Evolutionary conservation across 208 protist species (phyloP), one percentile per base, ranked within the genome.

Genomic region (Blechomonas ayalai): DNA sequence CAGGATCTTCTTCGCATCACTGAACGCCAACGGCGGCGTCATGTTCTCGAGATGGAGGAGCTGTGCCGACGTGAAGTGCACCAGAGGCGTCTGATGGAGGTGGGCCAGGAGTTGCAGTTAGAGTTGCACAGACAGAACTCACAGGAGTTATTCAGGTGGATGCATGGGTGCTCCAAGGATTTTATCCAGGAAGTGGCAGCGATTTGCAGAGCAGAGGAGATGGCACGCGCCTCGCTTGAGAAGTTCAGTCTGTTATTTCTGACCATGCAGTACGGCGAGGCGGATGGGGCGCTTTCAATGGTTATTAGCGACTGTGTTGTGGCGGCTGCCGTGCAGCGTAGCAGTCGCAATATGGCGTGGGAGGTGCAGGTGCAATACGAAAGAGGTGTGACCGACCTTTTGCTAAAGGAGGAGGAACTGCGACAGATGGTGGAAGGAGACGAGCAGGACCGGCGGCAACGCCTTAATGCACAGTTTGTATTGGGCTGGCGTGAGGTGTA

Each of bases 401-500:
- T n/a, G n/a, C n/a, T n/a, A n/a, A 46, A 67, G 27, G 80, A 89
- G 55, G 22, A n/a, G 24, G 54, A 60, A 19, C 22, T 82, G 29
- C 71, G 80, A 13, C 16, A 29, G 5, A 63, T 79, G 33, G 52
- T 89, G 16, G 64, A 70, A 49, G 54, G 59, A 33, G 49, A 61
- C 19, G 72, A 89, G 52, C 61, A 71, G 38, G 46, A 48, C 15
- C 38, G 60, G 18, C 48, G 55, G 15, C 54, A 71, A n/a, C 18
- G 45, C 20, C 15, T 84, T 22, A 32, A 42, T 15, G 60, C 67
- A 13, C 26, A 20, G 15, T 82, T 79, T 46, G 45, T 80, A 19
- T 32, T 73, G 16, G 61, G 56, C 20, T 89, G 80, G 75, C 59
- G 80, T 7, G 35, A 40, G 0, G 64, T 79, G n/a, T 72, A 73